Evolutionary conservation across 23 red algal species (phyloP), one percentile per base, ranked within the genome.

Genomic region (Chondrus crispus): DNA sequence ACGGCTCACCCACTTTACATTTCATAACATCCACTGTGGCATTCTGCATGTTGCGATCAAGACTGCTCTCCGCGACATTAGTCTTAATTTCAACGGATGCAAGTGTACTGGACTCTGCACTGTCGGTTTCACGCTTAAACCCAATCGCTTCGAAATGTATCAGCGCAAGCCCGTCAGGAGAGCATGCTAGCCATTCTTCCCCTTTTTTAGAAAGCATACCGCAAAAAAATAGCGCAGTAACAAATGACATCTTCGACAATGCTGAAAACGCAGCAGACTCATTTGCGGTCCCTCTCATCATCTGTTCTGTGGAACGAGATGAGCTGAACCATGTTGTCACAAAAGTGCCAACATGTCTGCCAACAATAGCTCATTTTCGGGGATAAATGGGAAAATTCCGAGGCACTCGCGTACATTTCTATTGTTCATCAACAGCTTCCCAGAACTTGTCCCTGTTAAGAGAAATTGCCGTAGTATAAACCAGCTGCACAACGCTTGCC

Each of bases 41-140:
- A 30, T 18, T 72, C 11, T 72, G 12, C 66, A 72, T 12, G 14
- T 12, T 26, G 12, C 66, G 22, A 72, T 72, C 66, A 11, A 38
- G 14, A 30, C 66, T 72, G 28, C 13, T 16, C 66, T 28, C 14
- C 12, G 66, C 22, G 13, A 72, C 24, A 30, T 30, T 38, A 11
- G 66, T 72, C 66, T 72, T 72, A 33, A 72, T 72, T 38, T 72
- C 66, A 13, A 72, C 66, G 35, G 66, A 33, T 13, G 66, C 66
- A 72, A 13, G 28, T 38, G 12, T 30, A 72, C 12, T 13, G 14
- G 11, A 12, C 35, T 30, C 66, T 14, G 12, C 50, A 54, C 50
- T 14, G 12, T 72, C 66, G 14, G 66, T 11, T 12, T 13, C 35
- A 33, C 11, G 11, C 12, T 18, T 13, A 26, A 14, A 72, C 22